Evolutionary conservation across 2,329 filamentous ascomycete genomes (phyloP).

Genomic region (Phaeosphaeriaceae sp.): DNA sequence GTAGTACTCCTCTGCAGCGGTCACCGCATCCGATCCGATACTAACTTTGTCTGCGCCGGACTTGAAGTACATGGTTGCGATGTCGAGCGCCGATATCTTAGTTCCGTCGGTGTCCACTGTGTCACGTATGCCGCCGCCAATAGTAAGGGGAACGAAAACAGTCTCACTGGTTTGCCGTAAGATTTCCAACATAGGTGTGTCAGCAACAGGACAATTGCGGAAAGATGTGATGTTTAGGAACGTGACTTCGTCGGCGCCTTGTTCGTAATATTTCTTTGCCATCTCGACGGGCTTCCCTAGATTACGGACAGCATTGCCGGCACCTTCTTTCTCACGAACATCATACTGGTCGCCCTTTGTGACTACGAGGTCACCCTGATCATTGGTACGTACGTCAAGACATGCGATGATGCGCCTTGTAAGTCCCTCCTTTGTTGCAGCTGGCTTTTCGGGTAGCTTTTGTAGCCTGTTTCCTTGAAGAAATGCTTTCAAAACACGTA

Average conservation of each 20-base stretch:
- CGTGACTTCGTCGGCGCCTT: constrained; percentile 94
- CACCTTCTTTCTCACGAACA: constrained; percentile 81
- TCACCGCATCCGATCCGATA: constrained; percentile 93
- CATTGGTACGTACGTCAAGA: constrained; percentile 92
- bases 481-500: constrained; percentile 85
- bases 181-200: constrained; percentile 95
- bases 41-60: constrained; percentile 97
- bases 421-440: constrained; percentile 66
- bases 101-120: constrained; percentile 88
- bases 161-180: constrained; percentile 83
- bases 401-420: constrained; percentile 96
- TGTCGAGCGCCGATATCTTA: constrained; percentile 85
- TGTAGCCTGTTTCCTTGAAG: constrained; percentile 71
- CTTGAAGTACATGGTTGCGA: constrained; percentile 97
- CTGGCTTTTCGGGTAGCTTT: constrained; percentile 54
- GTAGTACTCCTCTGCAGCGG: constrained; percentile 91
- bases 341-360: constrained; percentile 99
- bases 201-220: constrained; percentile 89
- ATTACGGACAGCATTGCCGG: constrained; percentile 75
- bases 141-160: constrained; percentile 94
- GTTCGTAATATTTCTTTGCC: constrained; percentile 91
- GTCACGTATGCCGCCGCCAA: constrained; percentile 94
- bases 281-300: constrained; percentile 96
- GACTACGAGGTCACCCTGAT: constrained; percentile 91
- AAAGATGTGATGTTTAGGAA: constrained; percentile 99